A percentile compares a stretch with the other conserved stretches of the same genome.
Conservation (phyloP, 495 filamentous ascomycete genomes). For the Neurospora sp. region DNA sequence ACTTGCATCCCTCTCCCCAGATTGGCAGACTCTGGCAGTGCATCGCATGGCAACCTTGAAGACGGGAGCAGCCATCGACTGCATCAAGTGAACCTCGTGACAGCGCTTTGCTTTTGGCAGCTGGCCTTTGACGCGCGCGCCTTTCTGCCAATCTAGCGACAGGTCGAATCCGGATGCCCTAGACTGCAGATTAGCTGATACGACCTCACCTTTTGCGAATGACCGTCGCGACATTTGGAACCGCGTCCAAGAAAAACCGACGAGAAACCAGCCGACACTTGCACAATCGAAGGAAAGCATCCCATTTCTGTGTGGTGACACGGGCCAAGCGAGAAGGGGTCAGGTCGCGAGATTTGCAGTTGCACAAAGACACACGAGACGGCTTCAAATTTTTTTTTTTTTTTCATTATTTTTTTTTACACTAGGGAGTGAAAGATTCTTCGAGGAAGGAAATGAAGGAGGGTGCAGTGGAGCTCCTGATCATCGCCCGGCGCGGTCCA, state of each 20-base stretch:
- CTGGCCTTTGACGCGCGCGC: neutral
- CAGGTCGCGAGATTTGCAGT: neutral
- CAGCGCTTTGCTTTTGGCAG: neutral
- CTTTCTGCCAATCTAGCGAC: neutral
- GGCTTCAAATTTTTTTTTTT: neutral
- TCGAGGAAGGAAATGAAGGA: neutral
- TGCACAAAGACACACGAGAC: neutral
- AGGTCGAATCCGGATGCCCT: neutral
- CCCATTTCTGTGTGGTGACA: neutral
- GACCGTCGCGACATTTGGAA: neutral
- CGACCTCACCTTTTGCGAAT: neutral
- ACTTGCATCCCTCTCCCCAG: neutral
- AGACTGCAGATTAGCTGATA: neutral
- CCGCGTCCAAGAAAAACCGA: neutral
- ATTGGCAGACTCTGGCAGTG: neutral
- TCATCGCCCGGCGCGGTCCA: neutral
- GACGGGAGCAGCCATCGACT: neutral
- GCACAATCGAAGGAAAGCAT: neutral
- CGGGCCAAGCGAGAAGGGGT: neutral
- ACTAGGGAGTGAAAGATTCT: neutral
- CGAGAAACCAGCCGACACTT: neutral
- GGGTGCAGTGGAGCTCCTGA: neutral
- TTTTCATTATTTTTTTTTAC: too few relatives aligned
- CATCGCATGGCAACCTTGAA: neutral
- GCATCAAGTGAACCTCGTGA: neutral